Percentiles rank a stretch among this genome's conserved stretches.
These are phyloP conservation scores for Theobroma grandiflorum DNA, from an alignment of 441 rosid genomes.

Conservation along the genomic window DNA sequence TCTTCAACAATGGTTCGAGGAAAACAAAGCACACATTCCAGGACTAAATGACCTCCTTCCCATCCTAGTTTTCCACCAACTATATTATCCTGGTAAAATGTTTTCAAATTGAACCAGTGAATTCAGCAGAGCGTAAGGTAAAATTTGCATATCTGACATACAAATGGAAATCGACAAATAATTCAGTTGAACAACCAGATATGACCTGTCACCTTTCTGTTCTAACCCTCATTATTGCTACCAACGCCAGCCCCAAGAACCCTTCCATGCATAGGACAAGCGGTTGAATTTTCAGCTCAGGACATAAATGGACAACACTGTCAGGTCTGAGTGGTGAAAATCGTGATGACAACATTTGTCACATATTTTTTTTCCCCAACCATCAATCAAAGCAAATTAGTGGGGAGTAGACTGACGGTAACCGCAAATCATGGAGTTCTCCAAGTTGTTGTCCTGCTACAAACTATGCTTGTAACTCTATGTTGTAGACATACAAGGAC, in stretches of 20 bases:
- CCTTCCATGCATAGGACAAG: background rate
- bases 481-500: constrained; percentile 5
- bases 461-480: background rate
- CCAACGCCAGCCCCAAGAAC: background rate
- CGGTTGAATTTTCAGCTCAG: background rate
- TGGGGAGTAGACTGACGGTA: background rate
- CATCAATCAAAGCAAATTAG: constrained; percentile 14
- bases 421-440: background rate
- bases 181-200: background rate
- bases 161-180: background rate
- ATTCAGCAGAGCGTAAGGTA: background rate
- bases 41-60: background rate
- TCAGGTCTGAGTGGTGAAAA: constrained; percentile 21
- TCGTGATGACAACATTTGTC: constrained; percentile 3
- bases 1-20: background rate
- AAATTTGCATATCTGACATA: background rate
- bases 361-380: background rate
- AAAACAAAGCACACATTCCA: background rate
- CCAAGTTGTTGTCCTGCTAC: background rate
- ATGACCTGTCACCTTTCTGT: background rate
- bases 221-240: too few relatives aligned
- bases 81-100: too few relatives aligned
- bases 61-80: constrained; percentile 1
- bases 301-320: background rate
- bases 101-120: background rate